Percentiles rank a stretch among this genome's conserved stretches.
Conservation (phyloP, 2,329 filamentous ascomycete species). For the Arachnopeziza araneosa region DNA sequence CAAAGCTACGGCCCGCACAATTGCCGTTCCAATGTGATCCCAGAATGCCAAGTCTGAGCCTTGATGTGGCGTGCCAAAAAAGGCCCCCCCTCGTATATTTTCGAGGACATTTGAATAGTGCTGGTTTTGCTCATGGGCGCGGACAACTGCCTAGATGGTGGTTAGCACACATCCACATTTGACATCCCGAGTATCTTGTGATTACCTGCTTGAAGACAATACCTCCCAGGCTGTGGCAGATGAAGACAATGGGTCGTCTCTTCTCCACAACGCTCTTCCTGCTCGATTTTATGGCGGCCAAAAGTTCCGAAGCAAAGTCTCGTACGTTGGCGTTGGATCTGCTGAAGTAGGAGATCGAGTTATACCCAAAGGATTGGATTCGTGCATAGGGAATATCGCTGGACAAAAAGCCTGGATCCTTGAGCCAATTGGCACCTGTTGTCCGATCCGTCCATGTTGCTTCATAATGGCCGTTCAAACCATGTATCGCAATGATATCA, state of each 20-base stretch:
- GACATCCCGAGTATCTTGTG: too few species aligned
- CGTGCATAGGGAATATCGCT: slow-evolving; percentile 31
- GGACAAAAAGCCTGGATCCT: too few species aligned
- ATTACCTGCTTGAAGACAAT: slow-evolving; percentile 2
- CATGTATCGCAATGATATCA: too few species aligned
- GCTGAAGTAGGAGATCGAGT: slow-evolving; percentile 16
- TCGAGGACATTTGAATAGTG: background rate
- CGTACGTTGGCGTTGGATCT: background rate
- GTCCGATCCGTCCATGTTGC: too few species aligned
- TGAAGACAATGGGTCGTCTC: background rate
- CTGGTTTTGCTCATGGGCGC: background rate
- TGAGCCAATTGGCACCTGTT: too few species aligned
- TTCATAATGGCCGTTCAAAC: too few species aligned
- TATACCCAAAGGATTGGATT: slow-evolving; percentile 33
- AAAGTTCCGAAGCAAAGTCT: slow-evolving; percentile 4
- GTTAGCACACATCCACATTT: too few species aligned
- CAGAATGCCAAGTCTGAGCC: slow-evolving; percentile 1
- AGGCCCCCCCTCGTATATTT: slow-evolving; percentile 1
- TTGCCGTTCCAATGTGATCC: background rate
- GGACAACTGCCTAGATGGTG: background rate
- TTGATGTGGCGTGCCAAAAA: slow-evolving; percentile 10
- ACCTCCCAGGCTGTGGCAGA: slow-evolving; percentile 1
- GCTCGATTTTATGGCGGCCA: background rate
- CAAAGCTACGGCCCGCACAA: background rate
- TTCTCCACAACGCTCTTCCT: background rate